Conservation (phyloP, 2,329 filamentous ascomycete genomes). For the Fusarium camptoceras region DNA sequence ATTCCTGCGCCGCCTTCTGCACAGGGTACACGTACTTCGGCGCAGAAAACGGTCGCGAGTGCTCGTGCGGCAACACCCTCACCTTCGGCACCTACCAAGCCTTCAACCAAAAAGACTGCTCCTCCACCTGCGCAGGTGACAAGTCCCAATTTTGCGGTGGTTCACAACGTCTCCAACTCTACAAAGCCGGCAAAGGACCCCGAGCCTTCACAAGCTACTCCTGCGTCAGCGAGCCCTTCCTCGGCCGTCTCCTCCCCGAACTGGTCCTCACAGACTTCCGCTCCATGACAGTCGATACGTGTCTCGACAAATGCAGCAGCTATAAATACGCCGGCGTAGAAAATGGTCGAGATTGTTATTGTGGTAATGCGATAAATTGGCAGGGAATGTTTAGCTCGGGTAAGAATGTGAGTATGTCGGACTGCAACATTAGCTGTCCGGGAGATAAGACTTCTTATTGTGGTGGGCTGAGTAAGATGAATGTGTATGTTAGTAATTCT, state of each 20-base stretch:
- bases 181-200: conserved; percentile 41
- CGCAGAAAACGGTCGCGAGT: conserved; percentile 53
- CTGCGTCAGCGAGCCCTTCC: conserved; percentile 51
- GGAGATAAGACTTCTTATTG: conserved; percentile 50
- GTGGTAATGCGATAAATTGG: conserved; percentile 49
- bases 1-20: conserved; percentile 50
- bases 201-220: conserved; percentile 52
- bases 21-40: conserved; percentile 50
- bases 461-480: conserved; percentile 49
- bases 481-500: conserved; percentile 48
- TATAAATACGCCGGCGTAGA: conserved; percentile 54
- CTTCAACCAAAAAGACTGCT: conserved; percentile 50
- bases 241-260: conserved; percentile 48
- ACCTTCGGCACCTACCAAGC: conserved; percentile 46
- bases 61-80: conserved; percentile 54
- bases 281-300: conserved; percentile 51
- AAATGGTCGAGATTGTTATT: conserved; percentile 55
- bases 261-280: conserved; percentile 49
- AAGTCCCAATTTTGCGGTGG: conserved; percentile 53
- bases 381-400: conserved; percentile 43
- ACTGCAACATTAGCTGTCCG: conserved; percentile 52
- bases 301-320: conserved; percentile 50
- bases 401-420: conserved; percentile 46
- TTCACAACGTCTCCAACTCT: conserved; percentile 50
- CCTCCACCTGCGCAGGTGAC: conserved; percentile 50